Evolutionary conservation across 228 moss, liverwort and hornwort species (phyloP).

Genomic region (Sphagnum fallax): DNA sequence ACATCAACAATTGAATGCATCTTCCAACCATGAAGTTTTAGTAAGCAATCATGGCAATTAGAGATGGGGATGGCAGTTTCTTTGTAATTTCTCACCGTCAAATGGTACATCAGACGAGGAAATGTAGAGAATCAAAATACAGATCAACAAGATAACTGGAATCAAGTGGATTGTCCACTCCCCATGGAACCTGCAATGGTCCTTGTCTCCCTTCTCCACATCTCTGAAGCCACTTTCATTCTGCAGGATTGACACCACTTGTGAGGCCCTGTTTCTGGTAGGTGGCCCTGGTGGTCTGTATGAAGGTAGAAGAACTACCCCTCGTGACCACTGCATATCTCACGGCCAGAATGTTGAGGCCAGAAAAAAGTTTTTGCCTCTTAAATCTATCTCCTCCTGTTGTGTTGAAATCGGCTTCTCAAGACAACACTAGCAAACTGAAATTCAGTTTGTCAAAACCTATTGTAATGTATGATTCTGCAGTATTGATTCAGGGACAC

Average conservation of each 20-base stretch:
- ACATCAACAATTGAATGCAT: too few relatives aligned
- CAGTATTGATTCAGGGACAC: too few relatives aligned
- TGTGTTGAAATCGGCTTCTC: too few relatives aligned
- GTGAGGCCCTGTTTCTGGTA: neutral
- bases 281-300: constrained; percentile 7
- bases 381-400: too few relatives aligned
- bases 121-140: constrained; percentile 6
- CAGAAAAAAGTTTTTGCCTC: too few relatives aligned
- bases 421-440: too few relatives aligned
- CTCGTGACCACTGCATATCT: too few relatives aligned
- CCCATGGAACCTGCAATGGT: neutral
- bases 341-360: too few relatives aligned
- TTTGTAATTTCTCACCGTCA: neutral
- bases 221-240: neutral
- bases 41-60: neutral
- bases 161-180: constrained; percentile 5
- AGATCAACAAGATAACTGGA: constrained; percentile 4
- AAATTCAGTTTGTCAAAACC: too few relatives aligned
- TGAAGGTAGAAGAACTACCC: neutral
- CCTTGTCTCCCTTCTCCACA: constrained; percentile 6
- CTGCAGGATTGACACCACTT: neutral
- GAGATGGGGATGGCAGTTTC: neutral
- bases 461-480: too few relatives aligned
- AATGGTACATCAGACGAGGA: constrained; percentile 6
- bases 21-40: neutral